Evolutionary conservation across 23 red algal genomes (phyloP), one percentile per base, ranked within the genome.

Genomic region (Gracilariopsis chorda): DNA sequence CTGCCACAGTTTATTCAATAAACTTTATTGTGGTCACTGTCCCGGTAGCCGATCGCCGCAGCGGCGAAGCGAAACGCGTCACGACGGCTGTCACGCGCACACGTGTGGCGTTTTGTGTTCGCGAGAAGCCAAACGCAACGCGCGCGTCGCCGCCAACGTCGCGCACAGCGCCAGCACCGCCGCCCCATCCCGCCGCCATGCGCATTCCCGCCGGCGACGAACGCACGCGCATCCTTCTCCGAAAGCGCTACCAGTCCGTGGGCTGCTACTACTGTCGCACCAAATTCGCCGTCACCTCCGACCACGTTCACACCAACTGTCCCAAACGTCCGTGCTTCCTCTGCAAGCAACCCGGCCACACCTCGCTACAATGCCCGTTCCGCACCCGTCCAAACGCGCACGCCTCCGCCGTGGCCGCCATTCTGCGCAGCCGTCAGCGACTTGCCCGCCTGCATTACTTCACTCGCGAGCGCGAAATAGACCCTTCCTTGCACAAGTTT

Each of bases 251-350:
- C 48, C 57, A 65, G 4, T 35, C 67, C 37, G 85, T 52, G 14
- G 64, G 60, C 39, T 94, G 92, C 69, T 57, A 62, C 39, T 83
- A 88, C 53, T 94, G 92, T 86, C 67, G 59, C 17, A n/a, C 78
- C 48, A 49, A 78, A 8, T 77, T 51, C 19, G 25, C 23, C 36
- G 19, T 46, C 67, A 4, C 67, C 39, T 24, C 16, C 67, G 67
- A 46, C 67, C 93, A 95, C 77, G 51, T 64, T 12, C 75, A 90
- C 60, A 77, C 67, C 28, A 86, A 33, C n/a, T 95, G 93, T 59
- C 93, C 93, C 4, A 24, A 55, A 21, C 80, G 88, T 34, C 93
- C 93, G 33, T 95, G 93, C 59, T 95, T 83, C 61, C 67, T 95
- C 12, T 95, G 93, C 76, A 88, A 91, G 41, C 27, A 69, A 43